Percentiles rank a stretch among this genome's conserved stretches.
These are phyloP conservation scores for Metarhizium rileyi DNA, from an alignment of 2,329 filamentous ascomycete genomes.

Conservation along the genomic window DNA sequence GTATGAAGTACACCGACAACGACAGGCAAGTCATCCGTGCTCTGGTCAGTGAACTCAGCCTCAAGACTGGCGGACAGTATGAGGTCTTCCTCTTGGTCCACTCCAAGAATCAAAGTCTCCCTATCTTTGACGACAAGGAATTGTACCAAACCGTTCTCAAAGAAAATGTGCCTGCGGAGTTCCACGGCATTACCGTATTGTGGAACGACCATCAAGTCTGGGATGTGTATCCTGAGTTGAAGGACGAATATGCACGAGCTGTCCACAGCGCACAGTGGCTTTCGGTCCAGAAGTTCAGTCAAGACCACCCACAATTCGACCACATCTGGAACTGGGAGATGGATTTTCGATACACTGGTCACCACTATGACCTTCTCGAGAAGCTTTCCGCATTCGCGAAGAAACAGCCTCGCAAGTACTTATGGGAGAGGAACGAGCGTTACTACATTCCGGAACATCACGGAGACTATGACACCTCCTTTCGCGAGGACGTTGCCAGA, in stretches of 20 bases:
- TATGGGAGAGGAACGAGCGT: conserved; percentile 65
- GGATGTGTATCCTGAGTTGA: conserved; percentile 66
- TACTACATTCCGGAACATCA: conserved; percentile 64
- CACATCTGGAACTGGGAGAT: conserved; percentile 86
- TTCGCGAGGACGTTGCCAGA: conserved; percentile 53
- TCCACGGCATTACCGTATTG: conserved; percentile 59
- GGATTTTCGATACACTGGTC: conserved; percentile 68
- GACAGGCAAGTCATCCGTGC: conserved; percentile 71
- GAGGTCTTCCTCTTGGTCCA: conserved; percentile 73
- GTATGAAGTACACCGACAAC: conserved; percentile 67
- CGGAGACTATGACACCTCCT: conserved; percentile 56
- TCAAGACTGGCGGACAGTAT: conserved; percentile 72
- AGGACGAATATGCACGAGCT: conserved; percentile 44
- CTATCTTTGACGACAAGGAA: conserved; percentile 49
- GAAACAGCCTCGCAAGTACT: conserved; percentile 58
- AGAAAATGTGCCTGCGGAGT: conserved; percentile 57
- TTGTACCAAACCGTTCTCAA: conserved; percentile 51
- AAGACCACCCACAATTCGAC: conserved; percentile 70
- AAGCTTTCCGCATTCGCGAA: conserved; percentile 53
- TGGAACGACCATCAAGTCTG: conserved; percentile 69
- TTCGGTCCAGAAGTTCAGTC: conserved; percentile 64
- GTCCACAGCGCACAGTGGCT: conserved; percentile 59
- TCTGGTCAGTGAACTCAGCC: conserved; percentile 65
- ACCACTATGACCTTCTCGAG: conserved; percentile 71
- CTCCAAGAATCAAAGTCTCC: conserved; percentile 52